Conservation (phyloP, 2,329 filamentous ascomycete genomes). For the Pseudogymnoascus sp. region DNA sequence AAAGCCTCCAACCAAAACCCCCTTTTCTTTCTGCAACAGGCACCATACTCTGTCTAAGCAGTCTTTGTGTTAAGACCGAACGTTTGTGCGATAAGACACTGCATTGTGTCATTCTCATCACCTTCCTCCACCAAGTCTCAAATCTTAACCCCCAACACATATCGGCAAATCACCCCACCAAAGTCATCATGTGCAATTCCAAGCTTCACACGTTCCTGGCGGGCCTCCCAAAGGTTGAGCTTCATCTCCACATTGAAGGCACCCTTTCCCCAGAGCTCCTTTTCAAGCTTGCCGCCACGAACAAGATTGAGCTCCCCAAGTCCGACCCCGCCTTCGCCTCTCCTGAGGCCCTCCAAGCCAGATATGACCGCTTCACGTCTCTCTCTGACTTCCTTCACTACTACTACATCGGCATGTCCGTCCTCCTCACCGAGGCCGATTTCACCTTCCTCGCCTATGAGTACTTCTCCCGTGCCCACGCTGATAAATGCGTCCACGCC, state of each 20-base stretch:
- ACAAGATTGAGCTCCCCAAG: slow-evolving; percentile 52
- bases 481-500: slow-evolving; percentile 62
- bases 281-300: slow-evolving; percentile 61
- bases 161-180: background rate
- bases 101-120: no score
- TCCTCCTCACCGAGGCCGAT: slow-evolving; percentile 58
- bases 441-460: slow-evolving; percentile 67
- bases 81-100: background rate
- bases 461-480: slow-evolving; percentile 61
- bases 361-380: slow-evolving; percentile 62
- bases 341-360: slow-evolving; percentile 49
- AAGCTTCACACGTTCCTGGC: slow-evolving; percentile 46
- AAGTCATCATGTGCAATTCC: slow-evolving; percentile 24
- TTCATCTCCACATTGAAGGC: slow-evolving; percentile 76
- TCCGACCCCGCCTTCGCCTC: slow-evolving; percentile 59
- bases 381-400: slow-evolving; percentile 74
- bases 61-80: background rate
- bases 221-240: slow-evolving; percentile 71
- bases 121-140: background rate
- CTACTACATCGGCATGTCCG: slow-evolving; percentile 72
- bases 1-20: background rate
- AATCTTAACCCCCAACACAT: background rate
- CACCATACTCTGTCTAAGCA: background rate
- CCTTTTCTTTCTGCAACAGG: background rate
- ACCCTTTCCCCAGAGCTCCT: slow-evolving; percentile 64